Base-by-base conservation (phyloP, 108 stramenopile species). In the Licmophora abbreviata region DNA sequence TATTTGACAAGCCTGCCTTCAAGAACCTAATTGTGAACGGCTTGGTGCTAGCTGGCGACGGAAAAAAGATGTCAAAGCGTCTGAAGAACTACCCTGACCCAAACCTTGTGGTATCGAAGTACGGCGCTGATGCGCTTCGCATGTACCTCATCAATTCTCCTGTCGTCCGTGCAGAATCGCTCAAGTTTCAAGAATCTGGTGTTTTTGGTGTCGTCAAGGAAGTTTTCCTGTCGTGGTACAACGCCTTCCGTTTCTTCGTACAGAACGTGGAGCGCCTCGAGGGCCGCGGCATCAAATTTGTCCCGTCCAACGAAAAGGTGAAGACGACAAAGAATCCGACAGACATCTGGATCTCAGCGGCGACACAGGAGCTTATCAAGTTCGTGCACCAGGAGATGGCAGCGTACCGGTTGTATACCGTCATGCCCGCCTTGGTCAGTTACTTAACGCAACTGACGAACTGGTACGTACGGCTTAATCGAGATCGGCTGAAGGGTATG, bases 61-160 rank as follows among this genome's bases (percentile, higher is more conserved):
- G 97, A 33, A 96, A 96, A 68, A 99, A 99, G 71, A 99, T 99
- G 99, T 94, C 92, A 48, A 99, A 98, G 79, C 77, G 99, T 17
- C 70, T 96, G 20, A 97, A 99, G 74, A 99, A 99, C 66, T 99
- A 98, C 59, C 97, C 97, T 1, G 97, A 93, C 65, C 95, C 96
- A n/a, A 83, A 59, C 35, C 41, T 87, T 36, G 95, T 99, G 29
- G 85, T 98, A 42, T 30, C 63, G 51, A 83, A 82, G 56, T 96
- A 98, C 68, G 99, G 99, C 32, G 96, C 99, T 9, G 99, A 99
- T 77, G 97, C 99, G 27, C 64, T 99, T 44, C 77, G 99, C 29
- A 93, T 99, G 88, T 99, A 98, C 71, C 88, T 99, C 64, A 97
- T 99, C 84, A 96, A 97, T 63, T 97, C 95, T 6, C 99, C 99